These are phyloP conservation scores for Conoideocrella luteorostrata DNA, from an alignment of 2,329 filamentous ascomycete species.

Conservation along the genomic window DNA sequence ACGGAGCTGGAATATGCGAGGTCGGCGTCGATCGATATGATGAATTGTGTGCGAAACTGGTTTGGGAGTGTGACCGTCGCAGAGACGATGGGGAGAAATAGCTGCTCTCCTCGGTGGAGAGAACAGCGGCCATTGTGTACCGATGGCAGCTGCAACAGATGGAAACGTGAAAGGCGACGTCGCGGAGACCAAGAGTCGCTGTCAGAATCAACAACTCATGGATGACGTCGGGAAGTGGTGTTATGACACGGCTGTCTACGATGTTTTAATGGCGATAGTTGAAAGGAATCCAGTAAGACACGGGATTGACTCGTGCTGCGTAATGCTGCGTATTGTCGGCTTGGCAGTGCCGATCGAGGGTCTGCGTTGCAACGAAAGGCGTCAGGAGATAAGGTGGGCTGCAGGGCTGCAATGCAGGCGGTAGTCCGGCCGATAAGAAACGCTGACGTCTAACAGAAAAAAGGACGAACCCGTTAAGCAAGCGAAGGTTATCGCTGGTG, in stretches of 20 bases:
- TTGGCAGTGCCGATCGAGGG: conserved; percentile 1
- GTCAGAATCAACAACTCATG: conserved; percentile 2
- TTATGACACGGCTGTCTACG: no score
- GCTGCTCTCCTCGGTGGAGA: conserved; percentile 50
- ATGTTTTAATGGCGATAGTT: conserved; percentile 3
- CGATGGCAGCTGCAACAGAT: neutral
- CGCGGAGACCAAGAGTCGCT: neutral
- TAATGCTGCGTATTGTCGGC: neutral
- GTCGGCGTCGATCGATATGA: conserved; percentile 38
- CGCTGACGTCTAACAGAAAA: neutral
- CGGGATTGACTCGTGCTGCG: no score
- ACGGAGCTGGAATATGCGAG: conserved; percentile 35
- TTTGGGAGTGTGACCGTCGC: conserved; percentile 55
- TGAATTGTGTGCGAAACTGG: conserved; percentile 43
- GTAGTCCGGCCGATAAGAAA: conserved; percentile 1
- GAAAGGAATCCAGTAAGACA: no score
- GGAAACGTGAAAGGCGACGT: neutral
- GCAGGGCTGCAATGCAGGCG: conserved; percentile 4
- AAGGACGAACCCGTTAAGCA: neutral
- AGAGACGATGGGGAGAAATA: conserved; percentile 49
- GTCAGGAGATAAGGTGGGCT: conserved; percentile 1
- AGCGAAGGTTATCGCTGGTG: neutral
- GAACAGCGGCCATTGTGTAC: conserved; percentile 48
- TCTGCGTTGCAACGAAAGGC: conserved; percentile 1
- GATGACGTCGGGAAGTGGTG: no score